Conservation (phyloP, 495 filamentous ascomycete species). For the Talaromyces adpressus region DNA sequence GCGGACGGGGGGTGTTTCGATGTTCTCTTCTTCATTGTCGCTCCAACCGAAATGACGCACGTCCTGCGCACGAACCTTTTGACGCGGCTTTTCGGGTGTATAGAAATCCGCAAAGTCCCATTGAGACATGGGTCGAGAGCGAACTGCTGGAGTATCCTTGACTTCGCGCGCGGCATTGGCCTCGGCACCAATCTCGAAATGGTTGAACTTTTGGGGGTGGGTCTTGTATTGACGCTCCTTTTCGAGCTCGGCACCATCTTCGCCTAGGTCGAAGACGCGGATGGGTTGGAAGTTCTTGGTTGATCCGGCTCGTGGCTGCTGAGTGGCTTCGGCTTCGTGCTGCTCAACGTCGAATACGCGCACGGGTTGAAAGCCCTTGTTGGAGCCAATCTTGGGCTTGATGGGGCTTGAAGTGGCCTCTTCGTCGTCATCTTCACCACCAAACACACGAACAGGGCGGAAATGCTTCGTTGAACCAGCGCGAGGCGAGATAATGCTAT, state of each 20-base stretch:
- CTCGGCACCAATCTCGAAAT: constrained; percentile 79
- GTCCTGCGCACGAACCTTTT: constrained; percentile 43
- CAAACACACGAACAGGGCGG: constrained; percentile 63
- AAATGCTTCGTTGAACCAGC: constrained; percentile 63
- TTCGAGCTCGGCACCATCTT: constrained; percentile 23
- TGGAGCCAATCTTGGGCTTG: constrained; percentile 49
- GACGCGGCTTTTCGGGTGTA: constrained; percentile 67
- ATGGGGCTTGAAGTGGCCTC: constrained; percentile 13
- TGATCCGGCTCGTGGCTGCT: constrained; percentile 50
- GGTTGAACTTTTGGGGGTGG: constrained; percentile 70
- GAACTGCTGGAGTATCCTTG: constrained; percentile 31
- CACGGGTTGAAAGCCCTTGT: constrained; percentile 56
- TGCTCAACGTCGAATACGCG: constrained; percentile 58
- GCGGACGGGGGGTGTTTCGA: constrained; percentile 49
- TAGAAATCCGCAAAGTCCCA: constrained; percentile 85
- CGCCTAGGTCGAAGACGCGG: constrained; percentile 58
- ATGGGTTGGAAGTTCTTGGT: constrained; percentile 64
- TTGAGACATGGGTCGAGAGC: constrained; percentile 57
- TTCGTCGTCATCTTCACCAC: constrained; percentile 36
- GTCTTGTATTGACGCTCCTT: constrained; percentile 45
- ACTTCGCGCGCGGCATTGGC: constrained; percentile 29
- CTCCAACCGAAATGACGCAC: constrained; percentile 66
- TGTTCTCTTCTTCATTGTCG: constrained; percentile 56
- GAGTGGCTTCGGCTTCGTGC: constrained; percentile 28
- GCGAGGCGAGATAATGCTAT: constrained; percentile 52